Base-by-base conservation (phyloP, 2,329 filamentous ascomycete species). In the Fusarium virguliforme region DNA sequence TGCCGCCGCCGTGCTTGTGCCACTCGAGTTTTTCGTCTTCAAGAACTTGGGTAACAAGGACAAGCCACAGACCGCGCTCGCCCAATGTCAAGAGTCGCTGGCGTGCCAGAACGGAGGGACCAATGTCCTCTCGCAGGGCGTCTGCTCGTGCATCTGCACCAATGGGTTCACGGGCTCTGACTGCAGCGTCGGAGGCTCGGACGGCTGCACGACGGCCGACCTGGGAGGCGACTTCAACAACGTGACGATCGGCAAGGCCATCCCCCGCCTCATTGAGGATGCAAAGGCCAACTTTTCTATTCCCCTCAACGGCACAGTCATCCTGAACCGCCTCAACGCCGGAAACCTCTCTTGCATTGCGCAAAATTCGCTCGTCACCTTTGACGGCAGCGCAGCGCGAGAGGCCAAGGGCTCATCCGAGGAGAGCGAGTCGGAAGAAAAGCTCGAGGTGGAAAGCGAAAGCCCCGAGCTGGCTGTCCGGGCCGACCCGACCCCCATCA, bases 321-420 rank as follows among this genome's bases (percentile, higher is more conserved):
- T 98, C 57, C 82, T 97, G 61, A 89, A 91, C 2, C 88, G 94
- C 53, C 93, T 98, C 80, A 95, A 92, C 75, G 82, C 86, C 6
- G 88, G 88, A 34, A 92, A 92, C 70, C 84, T 97, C 15, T 94
- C 92, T 60, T 99, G 96, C 80, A 89, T 89, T 8, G 89, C 91
- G 0, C 92, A 98, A 79, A 98, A 98, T 75, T 91, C 94, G 0
- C 86, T 99, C 4, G 91, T 98, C 15, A 94, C 93, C 0, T 97
- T 98, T 79, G 88, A 93, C 73, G 91, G 91, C 5, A 80, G 80
- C 61, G 80, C 83, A 3, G 77, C 80, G 4, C 80, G 84, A 32
- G 71, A 77, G 13, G 79, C 80, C 18, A 75, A 72, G 13, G 75
- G 70, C 5, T 66, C 77, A 15, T 68, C 76, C 6, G 74, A 77